These are phyloP conservation scores for Rhynchospora breviuscula DNA, from an alignment of 176 grass and related monocot species.

Conservation along the genomic window DNA sequence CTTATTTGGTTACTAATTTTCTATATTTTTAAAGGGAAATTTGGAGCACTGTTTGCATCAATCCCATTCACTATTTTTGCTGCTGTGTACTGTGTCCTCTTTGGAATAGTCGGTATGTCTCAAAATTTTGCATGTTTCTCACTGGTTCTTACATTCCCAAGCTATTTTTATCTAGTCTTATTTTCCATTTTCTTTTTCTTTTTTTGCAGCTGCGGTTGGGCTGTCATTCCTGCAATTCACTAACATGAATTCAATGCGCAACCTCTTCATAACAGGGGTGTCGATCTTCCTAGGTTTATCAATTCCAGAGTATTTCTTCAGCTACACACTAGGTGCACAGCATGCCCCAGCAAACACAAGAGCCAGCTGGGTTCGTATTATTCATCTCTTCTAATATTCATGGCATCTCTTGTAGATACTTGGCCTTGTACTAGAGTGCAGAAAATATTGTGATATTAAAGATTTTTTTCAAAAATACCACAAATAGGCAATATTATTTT, in stretches of 20 bases:
- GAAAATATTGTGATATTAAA: no score
- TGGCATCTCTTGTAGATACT: background rate
- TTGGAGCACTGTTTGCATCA: conserved; percentile 87
- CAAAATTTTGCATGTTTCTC: conserved; percentile 1
- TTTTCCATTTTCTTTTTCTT: background rate
- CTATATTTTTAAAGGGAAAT: conserved; percentile 55
- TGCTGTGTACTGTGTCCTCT: conserved; percentile 81
- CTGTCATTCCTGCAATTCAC: conserved; percentile 98
- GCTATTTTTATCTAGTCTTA: background rate
- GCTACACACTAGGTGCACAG: conserved; percentile 59
- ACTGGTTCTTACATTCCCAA: background rate
- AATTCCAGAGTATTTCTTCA: conserved; percentile 98
- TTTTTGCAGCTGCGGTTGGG: conserved; percentile 68
- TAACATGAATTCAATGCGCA: conserved; percentile 99
- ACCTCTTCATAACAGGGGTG: conserved; percentile 89
- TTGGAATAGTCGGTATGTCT: conserved; percentile 76
- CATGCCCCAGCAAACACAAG: conserved; percentile 79
- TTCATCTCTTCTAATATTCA: background rate
- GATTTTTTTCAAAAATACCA: no score
- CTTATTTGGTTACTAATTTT: background rate
- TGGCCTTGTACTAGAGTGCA: background rate
- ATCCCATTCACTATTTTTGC: conserved; percentile 96
- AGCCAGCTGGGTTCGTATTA: conserved; percentile 75
- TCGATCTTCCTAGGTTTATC: conserved; percentile 94
- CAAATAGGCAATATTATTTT: no score